These are phyloP conservation scores for Eucalyptus victrix DNA, from an alignment of 345 rosid genomes.

Conservation along the genomic window DNA sequence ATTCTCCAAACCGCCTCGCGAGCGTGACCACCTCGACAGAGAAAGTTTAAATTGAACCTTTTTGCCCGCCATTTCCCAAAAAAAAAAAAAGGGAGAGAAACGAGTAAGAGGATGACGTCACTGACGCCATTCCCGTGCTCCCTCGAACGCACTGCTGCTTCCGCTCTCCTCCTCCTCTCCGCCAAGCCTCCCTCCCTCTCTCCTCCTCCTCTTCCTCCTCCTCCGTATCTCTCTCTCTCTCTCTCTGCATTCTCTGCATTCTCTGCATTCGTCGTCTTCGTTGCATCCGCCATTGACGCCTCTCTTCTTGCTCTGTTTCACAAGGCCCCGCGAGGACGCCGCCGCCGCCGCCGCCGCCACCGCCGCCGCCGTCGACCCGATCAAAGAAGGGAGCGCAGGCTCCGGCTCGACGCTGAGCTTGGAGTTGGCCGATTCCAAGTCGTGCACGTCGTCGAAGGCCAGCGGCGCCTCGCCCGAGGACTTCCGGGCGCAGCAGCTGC, in stretches of 20 bases:
- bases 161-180: constrained; percentile 76
- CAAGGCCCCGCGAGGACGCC: constrained; percentile 4
- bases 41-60: neutral
- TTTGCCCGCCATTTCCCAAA: neutral
- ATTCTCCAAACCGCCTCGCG: neutral
- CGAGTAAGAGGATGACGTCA: neutral
- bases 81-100: neutral
- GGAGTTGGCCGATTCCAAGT: constrained; percentile 12
- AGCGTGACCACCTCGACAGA: neutral
- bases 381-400: constrained; percentile 5
- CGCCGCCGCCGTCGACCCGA: neutral
- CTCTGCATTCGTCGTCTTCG: neutral
- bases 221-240: neutral
- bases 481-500: constrained; percentile 6
- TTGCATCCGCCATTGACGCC: neutral
- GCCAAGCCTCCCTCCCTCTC: constrained; percentile 15
- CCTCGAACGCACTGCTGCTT: constrained; percentile 53
- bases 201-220: neutral
- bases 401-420: constrained; percentile 28
- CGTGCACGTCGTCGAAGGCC: constrained; percentile 28
- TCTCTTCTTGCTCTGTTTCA: neutral
- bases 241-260: neutral
- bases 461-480: constrained; percentile 21
- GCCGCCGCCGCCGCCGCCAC: neutral
- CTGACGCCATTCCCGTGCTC: constrained; percentile 46